Percentiles rank a stretch among this genome's conserved stretches.
Evolutionary conservation across 306 rosid species (phyloP).

Genomic region (Pachyrhizus erosus): DNA sequence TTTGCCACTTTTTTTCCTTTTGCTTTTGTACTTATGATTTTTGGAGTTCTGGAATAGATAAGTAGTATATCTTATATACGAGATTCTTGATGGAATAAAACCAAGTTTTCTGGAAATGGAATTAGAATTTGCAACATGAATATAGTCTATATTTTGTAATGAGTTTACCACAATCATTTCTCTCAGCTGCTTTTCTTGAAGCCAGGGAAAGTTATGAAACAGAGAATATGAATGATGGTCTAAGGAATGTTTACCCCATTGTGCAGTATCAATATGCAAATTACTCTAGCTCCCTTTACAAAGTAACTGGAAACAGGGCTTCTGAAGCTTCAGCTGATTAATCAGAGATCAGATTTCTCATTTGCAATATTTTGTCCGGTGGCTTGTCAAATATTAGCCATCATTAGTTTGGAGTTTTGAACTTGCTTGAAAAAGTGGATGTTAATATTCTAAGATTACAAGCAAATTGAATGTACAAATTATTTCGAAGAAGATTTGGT

Average conservation of each 20-base stretch:
- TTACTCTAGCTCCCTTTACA: constrained; percentile 65
- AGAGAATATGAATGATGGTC: background rate
- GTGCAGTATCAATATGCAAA: constrained; percentile 84
- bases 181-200: background rate
- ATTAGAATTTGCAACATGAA: no score
- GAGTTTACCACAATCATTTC: constrained; percentile 1
- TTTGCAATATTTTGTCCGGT: constrained; percentile 84
- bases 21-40: background rate
- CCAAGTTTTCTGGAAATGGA: constrained; percentile 13
- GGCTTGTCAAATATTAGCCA: constrained; percentile 68
- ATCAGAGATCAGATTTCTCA: constrained; percentile 91
- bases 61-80: background rate
- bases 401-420: constrained; percentile 10
- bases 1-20: background rate
- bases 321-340: constrained; percentile 75
- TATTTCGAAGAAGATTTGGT: background rate
- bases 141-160: constrained; percentile 24
- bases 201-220: background rate
- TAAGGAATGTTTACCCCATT: constrained; percentile 28
- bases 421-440: constrained; percentile 17
- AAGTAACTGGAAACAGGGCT: constrained; percentile 64
- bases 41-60: background rate
- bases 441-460: constrained; percentile 13
- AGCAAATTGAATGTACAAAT: background rate
- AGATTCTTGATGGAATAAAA: background rate